phyloP scores from a whole-genome alignment of 169 alveolate species.

The Cryptosporidium sp. region DNA sequence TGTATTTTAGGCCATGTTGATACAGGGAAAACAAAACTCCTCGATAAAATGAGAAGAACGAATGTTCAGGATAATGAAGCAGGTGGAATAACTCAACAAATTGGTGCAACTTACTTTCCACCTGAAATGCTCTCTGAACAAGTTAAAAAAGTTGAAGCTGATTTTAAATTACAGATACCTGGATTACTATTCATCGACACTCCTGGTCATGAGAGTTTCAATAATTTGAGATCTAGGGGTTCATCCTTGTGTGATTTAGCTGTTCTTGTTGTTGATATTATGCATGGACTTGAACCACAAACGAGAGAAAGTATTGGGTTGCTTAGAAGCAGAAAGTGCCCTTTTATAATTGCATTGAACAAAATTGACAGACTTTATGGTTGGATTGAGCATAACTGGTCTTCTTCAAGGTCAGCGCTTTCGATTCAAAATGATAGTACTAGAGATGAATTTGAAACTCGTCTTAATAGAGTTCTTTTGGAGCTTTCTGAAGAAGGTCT shows the following conservation, averaged over 20 bases:
- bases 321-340: constrained; percentile 92
- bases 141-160: constrained; percentile 82
- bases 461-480: constrained; percentile 83
- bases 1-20: constrained; percentile 99
- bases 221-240: constrained; percentile 96
- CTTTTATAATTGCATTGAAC: constrained; percentile 98
- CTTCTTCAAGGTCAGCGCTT: constrained; percentile 88
- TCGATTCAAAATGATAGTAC: constrained; percentile 87
- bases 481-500: constrained; percentile 96
- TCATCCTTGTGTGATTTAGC: constrained; percentile 99
- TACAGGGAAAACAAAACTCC: constrained; percentile 99
- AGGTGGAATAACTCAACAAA: constrained; percentile 99
- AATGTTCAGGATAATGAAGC: constrained; percentile 99
- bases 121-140: constrained; percentile 92
- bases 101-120: constrained; percentile 99
- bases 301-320: constrained; percentile 95
- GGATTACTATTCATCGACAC: constrained; percentile 99
- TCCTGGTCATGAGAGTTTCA: constrained; percentile 98
- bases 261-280: constrained; percentile 98
- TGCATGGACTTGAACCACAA: constrained; percentile 99
- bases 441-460: constrained; percentile 89
- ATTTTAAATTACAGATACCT: constrained; percentile 88
- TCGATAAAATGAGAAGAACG: constrained; percentile 98
- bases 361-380: constrained; percentile 97
- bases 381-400: constrained; percentile 93